These are phyloP conservation scores for Pholiota conissans DNA, from an alignment of 768 basidiomycete species.

Conservation along the genomic window DNA sequence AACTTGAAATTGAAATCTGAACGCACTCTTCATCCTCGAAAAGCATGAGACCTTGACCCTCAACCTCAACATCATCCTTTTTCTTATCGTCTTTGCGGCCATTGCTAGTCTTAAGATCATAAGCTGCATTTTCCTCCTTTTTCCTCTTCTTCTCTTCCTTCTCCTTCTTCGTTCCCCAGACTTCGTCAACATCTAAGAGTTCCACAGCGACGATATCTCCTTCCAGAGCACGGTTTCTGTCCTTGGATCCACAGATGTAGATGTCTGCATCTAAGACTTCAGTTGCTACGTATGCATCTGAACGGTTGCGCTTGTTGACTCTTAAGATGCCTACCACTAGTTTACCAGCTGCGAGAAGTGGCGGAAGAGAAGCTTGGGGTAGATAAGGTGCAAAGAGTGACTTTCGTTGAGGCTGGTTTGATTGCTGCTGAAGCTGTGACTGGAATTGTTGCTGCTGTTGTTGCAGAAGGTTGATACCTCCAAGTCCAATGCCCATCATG, in stretches of 20 bases:
- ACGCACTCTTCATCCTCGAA: constrained; percentile 96
- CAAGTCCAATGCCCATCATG: constrained; percentile 88
- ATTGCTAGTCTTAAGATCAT: constrained; percentile 73
- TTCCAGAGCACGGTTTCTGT: constrained; percentile 96
- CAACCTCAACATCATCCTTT: constrained; percentile 99
- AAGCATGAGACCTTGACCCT: constrained; percentile 94
- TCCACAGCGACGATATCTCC: constrained; percentile 99
- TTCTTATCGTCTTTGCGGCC: constrained; percentile 98
- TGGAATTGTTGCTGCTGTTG: constrained; percentile 96
- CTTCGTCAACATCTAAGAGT: constrained; percentile 95
- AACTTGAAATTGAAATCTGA: background rate
- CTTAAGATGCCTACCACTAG: constrained; percentile 95
- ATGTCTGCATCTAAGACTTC: constrained; percentile 98
- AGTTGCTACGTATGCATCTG: constrained; percentile 97
- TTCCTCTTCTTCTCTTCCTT: constrained; percentile 99
- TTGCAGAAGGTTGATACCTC: constrained; percentile 82
- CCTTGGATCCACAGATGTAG: constrained; percentile 98
- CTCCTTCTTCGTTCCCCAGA: constrained; percentile 99
- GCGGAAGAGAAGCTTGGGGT: constrained; percentile 95
- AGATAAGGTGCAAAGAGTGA: constrained; percentile 98
- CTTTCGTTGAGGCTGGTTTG: constrained; percentile 92
- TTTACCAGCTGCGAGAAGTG: constrained; percentile 94
- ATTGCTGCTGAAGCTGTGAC: constrained; percentile 92
- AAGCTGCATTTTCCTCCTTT: constrained; percentile 98
- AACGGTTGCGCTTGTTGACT: constrained; percentile 97